A percentile compares a stretch with the other conserved stretches of the same genome.
Evolutionary conservation across 495 filamentous ascomycete genomes (phyloP).

Genomic region (Xylaria acuta): DNA sequence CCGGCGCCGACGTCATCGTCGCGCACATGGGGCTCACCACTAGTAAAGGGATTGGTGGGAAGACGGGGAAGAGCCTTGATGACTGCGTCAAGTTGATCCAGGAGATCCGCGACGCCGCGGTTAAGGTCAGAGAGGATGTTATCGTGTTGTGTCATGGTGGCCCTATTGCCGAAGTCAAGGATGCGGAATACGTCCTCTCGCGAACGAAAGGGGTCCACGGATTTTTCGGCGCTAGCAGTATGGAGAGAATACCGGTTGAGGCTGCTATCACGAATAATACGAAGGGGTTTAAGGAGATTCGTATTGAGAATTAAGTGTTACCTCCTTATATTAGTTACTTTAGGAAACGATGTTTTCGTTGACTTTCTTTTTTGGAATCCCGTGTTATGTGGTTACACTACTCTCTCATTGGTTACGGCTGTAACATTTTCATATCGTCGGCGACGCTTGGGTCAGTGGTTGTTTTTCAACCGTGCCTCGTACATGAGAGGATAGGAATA

Average conservation of each 20-base stretch:
- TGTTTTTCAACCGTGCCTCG: not conserved
- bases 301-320: slow-evolving; percentile 13
- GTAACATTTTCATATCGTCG: not conserved
- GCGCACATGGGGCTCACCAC: slow-evolving; percentile 75
- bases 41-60: slow-evolving; percentile 66
- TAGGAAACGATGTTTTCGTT: not conserved
- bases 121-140: slow-evolving; percentile 59
- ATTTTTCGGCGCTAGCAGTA: slow-evolving; percentile 74
- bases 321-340: not conserved
- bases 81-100: slow-evolving; percentile 65
- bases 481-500: not conserved
- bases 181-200: slow-evolving; percentile 67
- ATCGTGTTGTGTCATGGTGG: slow-evolving; percentile 75
- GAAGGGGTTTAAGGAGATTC: slow-evolving; percentile 62
- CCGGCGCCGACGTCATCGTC: slow-evolving; percentile 71
- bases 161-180: slow-evolving; percentile 65
- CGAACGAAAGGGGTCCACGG: slow-evolving; percentile 68
- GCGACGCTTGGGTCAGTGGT: not conserved
- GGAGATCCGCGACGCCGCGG: slow-evolving; percentile 66
- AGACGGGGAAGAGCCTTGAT: slow-evolving; percentile 64
- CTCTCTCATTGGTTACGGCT: not conserved
- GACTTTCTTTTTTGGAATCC: not conserved
- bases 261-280: slow-evolving; percentile 67
- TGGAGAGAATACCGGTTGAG: slow-evolving; percentile 76
- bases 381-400: not conserved